A percentile compares a stretch with the other conserved stretches of the same genome.
phyloP scores from a whole-genome alignment of 139 green algal genomes.

The Astrephomene gubernaculifera region DNA sequence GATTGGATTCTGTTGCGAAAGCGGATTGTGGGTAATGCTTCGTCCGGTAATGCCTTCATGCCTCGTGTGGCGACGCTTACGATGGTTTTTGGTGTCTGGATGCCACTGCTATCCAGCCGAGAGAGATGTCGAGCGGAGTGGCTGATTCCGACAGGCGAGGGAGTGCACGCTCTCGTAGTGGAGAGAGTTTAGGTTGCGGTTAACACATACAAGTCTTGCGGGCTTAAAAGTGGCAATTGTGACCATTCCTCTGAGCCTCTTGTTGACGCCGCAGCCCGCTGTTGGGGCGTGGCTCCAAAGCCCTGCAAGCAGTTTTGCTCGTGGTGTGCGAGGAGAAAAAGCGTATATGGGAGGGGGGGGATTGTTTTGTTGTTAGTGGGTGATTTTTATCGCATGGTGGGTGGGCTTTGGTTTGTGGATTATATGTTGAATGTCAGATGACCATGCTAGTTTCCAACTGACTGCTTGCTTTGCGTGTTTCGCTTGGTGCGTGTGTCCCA shows the following conservation, averaged over 20 bases:
- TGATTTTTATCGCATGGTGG: neutral
- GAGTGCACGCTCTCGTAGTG: neutral
- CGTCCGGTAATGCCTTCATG: no score
- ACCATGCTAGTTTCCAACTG: no score
- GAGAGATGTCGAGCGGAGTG: no score
- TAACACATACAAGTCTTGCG: no score
- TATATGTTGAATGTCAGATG: no score
- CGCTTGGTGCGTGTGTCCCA: neutral
- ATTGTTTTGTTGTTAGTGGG: neutral
- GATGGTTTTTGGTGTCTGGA: slow-evolving; percentile 9
- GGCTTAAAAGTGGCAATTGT: neutral
- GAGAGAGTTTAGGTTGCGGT: no score
- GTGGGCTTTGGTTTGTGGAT: neutral
- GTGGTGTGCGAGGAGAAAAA: neutral
- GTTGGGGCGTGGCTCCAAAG: neutral
- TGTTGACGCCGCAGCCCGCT: neutral
- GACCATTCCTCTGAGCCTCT: no score
- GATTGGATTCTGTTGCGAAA: no score
- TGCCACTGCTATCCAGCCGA: slow-evolving; percentile 30
- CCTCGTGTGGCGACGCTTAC: no score
- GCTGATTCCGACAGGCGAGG: no score
- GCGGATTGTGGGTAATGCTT: no score
- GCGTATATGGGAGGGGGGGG: neutral
- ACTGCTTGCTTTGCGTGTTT: neutral
- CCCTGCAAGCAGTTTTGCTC: slow-evolving; percentile 27